A percentile compares a stretch with the other conserved stretches of the same genome.
phyloP scores from a whole-genome alignment of 495 filamentous ascomycete species.

The Xylaria palmicola region DNA sequence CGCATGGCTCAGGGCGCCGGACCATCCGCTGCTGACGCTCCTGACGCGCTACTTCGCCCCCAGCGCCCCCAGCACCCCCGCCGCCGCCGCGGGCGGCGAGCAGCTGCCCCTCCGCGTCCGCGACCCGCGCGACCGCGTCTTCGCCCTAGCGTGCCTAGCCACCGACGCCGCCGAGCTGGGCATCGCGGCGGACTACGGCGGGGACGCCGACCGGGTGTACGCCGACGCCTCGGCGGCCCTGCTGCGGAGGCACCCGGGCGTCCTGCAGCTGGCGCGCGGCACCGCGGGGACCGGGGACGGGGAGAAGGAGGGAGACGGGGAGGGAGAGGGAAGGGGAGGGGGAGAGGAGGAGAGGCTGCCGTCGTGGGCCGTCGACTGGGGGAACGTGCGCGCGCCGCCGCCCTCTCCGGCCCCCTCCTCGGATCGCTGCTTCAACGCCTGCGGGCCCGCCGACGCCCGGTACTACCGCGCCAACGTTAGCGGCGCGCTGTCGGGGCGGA shows the following conservation, averaged over 20 bases:
- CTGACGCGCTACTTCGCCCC: constrained; percentile 10
- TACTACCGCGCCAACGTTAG: constrained; percentile 15
- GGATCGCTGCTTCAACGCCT: constrained; percentile 14
- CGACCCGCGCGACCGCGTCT: constrained; percentile 24
- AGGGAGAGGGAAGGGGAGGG: too few relatives aligned
- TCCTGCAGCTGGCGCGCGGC: constrained; percentile 13
- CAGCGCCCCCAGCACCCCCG: too few relatives aligned
- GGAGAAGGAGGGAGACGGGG: too few relatives aligned
- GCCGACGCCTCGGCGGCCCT: constrained; percentile 12
- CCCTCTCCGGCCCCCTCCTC: background rate
- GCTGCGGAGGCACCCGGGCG: background rate
- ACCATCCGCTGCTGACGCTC: constrained; percentile 10
- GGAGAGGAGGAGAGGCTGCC: too few relatives aligned
- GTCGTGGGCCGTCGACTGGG: constrained; percentile 15
- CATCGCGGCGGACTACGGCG: constrained; percentile 20
- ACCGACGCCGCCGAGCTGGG: constrained; percentile 6
- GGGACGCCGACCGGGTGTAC: constrained; percentile 8
- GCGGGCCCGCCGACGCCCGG: constrained; percentile 14
- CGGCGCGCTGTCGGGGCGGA: background rate
- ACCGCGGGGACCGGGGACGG: too few relatives aligned
- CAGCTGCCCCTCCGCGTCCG: constrained; percentile 14
- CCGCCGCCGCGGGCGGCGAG: background rate
- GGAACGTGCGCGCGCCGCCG: constrained; percentile 7
- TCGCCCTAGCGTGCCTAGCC: constrained; percentile 22
- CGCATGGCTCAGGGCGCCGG: constrained; percentile 12